Evolutionary conservation across 2,329 filamentous ascomycete species (phyloP).

Genomic region (Cladosporium cucumerinum): DNA sequence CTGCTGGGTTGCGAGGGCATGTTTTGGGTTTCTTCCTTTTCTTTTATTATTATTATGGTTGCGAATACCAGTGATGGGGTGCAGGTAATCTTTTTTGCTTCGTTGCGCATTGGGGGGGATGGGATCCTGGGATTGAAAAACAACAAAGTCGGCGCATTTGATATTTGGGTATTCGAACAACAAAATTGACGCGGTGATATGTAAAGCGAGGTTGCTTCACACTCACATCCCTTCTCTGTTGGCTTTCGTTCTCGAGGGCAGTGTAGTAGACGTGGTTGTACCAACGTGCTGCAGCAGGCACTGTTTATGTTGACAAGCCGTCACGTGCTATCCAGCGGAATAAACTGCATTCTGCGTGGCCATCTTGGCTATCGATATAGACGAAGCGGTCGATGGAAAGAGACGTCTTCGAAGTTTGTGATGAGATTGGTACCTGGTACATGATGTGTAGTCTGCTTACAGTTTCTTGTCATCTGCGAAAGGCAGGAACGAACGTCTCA

Average conservation of each 20-base stretch:
- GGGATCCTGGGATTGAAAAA: not conserved
- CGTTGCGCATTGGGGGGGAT: not conserved
- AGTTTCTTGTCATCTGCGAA: not conserved
- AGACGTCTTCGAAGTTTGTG: not conserved
- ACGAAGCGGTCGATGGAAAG: not conserved
- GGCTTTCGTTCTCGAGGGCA: not conserved
- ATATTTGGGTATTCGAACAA: not conserved
- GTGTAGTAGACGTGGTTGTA: not conserved
- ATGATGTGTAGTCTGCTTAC: slow-evolving; percentile 6
- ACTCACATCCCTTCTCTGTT: not conserved
- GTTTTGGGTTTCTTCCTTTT: not conserved
- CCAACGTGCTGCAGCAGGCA: not conserved
- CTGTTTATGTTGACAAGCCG: not conserved
- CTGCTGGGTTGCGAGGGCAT: slow-evolving; percentile 1
- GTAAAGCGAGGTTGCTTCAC: not conserved
- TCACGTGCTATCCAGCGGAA: not conserved
- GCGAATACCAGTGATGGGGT: slow-evolving; percentile 11
- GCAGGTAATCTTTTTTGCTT: slow-evolving; percentile 14
- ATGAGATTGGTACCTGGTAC: not conserved
- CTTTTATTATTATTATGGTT: slow-evolving; percentile 1
- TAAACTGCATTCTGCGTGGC: not conserved
- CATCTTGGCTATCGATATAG: not conserved
- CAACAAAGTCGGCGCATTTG: not conserved
- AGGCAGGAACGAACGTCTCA: not conserved
- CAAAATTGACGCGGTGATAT: not conserved